Evolutionary conservation across 139 green algal genomes (phyloP).

Genomic region (Chlorella sp.): DNA sequence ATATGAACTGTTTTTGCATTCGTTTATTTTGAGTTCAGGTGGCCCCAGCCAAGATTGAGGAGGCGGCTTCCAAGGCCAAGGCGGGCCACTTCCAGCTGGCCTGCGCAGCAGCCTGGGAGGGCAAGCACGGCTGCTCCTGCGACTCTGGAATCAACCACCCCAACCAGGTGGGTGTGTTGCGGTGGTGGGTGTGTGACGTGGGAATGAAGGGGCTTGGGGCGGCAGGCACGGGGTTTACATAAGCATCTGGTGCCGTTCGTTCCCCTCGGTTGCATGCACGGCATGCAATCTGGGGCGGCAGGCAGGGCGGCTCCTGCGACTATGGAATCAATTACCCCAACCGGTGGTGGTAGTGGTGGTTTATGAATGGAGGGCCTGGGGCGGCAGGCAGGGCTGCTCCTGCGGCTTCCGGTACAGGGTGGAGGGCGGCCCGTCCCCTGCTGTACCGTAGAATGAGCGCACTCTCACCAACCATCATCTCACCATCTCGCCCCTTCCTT

Average conservation of each 20-base stretch:
- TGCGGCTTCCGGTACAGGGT: too few relatives aligned
- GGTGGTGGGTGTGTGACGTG: background rate
- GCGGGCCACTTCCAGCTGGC: conserved; percentile 93
- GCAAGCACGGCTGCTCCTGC: conserved; percentile 68
- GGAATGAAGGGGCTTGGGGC: background rate
- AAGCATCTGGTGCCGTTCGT: background rate
- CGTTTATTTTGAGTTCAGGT: background rate
- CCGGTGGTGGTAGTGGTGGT: too few relatives aligned
- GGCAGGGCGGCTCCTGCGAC: background rate
- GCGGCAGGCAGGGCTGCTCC: too few relatives aligned
- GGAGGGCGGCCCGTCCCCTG: background rate
- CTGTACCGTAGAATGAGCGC: background rate
- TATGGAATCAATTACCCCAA: background rate
- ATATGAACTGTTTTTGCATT: too few relatives aligned
- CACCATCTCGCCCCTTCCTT: too few relatives aligned
- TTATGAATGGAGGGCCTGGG: too few relatives aligned
- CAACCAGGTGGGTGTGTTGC: conserved; percentile 69
- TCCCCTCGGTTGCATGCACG: too few relatives aligned
- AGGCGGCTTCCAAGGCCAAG: conserved; percentile 81
- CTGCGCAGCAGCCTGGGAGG: conserved; percentile 90
- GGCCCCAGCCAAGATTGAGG: conserved; percentile 47
- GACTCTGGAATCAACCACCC: conserved; percentile 94
- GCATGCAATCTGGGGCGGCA: too few relatives aligned
- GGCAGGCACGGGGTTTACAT: too few relatives aligned
- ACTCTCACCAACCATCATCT: too few relatives aligned